These are phyloP conservation scores for Kwoniella sp. DNA, from an alignment of 768 basidiomycete species.

Conservation along the genomic window DNA sequence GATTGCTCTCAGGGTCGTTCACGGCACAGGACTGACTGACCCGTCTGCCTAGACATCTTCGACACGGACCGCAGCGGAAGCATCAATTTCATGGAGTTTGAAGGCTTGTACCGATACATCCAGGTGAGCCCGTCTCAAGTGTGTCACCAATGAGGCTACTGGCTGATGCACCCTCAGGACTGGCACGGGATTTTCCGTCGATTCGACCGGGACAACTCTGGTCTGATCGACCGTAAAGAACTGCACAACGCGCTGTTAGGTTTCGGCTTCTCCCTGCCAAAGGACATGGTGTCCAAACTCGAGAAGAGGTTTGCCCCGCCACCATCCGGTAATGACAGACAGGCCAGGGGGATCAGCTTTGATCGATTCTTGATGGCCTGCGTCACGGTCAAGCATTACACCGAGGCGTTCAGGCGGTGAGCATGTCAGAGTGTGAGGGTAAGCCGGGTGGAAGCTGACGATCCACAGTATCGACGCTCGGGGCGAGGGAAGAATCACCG, in stretches of 20 bases:
- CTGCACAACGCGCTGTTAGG: conserved; percentile 47
- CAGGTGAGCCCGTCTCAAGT: too few species aligned
- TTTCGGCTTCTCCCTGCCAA: conserved; percentile 47
- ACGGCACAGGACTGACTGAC: background rate
- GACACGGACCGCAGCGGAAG: conserved; percentile 48
- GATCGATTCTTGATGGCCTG: conserved; percentile 51
- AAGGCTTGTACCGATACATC: conserved; percentile 49
- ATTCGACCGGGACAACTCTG: conserved; percentile 49
- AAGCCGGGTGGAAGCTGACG: background rate
- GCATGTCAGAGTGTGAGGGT: background rate
- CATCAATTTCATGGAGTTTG: conserved; percentile 49
- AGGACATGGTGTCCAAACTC: conserved; percentile 46
- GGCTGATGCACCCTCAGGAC: conserved; percentile 26
- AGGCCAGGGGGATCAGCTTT: conserved; percentile 41
- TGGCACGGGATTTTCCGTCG: conserved; percentile 50
- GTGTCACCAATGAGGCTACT: background rate
- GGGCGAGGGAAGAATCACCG: conserved; percentile 37
- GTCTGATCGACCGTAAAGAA: conserved; percentile 48
- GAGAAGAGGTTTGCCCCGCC: conserved; percentile 49
- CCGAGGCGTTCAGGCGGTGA: conserved; percentile 47
- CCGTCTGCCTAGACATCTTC: conserved; percentile 40
- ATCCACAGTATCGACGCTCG: conserved; percentile 33
- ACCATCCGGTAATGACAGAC: conserved; percentile 14
- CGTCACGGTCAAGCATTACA: conserved; percentile 51
- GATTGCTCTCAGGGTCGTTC: background rate